Conservation (phyloP, 352 stramenopile species). For the Plasmopara muralis region DNA sequence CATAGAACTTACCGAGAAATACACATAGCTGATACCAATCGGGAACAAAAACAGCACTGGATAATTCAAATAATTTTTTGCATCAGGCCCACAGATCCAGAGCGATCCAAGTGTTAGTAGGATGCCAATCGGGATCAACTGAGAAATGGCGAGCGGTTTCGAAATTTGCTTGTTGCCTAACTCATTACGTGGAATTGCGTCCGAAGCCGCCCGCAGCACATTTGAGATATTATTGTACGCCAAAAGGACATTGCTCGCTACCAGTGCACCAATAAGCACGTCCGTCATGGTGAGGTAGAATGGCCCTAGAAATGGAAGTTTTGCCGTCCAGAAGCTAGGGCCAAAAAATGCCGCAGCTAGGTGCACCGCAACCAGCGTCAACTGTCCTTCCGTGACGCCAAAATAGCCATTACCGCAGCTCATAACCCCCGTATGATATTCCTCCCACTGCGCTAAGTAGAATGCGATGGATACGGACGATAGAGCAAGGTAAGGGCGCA, state of each 20-base stretch:
- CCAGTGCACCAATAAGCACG: constrained; percentile 44
- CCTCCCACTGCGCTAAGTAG: constrained; percentile 84
- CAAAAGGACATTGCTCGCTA: constrained; percentile 73
- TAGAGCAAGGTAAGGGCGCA: constrained; percentile 46
- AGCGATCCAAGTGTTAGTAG: constrained; percentile 51
- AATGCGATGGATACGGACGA: constrained; percentile 77
- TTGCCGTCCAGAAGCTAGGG: constrained; percentile 42
- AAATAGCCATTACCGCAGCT: constrained; percentile 82
- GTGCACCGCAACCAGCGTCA: constrained; percentile 66
- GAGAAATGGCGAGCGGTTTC: constrained; percentile 66
- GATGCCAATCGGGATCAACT: constrained; percentile 66
- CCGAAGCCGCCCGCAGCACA: constrained; percentile 47
- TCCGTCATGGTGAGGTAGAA: constrained; percentile 40
- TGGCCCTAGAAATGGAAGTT: constrained; percentile 22
- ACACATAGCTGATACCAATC: constrained; percentile 77
- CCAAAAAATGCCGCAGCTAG: constrained; percentile 53
- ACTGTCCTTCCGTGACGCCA: constrained; percentile 79
- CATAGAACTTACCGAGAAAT: constrained; percentile 60
- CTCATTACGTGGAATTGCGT: constrained; percentile 55
- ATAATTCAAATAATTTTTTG: constrained; percentile 55
- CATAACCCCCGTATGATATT: constrained; percentile 87
- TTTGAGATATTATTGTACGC: constrained; percentile 69
- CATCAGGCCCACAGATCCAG: constrained; percentile 68
- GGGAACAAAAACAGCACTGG: constrained; percentile 73
- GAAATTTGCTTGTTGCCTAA: constrained; percentile 81